A percentile compares a stretch with the other conserved stretches of the same genome.
These are phyloP conservation scores for Colletotrichum magnum DNA, from an alignment of 2,329 filamentous ascomycete species.

Conservation along the genomic window DNA sequence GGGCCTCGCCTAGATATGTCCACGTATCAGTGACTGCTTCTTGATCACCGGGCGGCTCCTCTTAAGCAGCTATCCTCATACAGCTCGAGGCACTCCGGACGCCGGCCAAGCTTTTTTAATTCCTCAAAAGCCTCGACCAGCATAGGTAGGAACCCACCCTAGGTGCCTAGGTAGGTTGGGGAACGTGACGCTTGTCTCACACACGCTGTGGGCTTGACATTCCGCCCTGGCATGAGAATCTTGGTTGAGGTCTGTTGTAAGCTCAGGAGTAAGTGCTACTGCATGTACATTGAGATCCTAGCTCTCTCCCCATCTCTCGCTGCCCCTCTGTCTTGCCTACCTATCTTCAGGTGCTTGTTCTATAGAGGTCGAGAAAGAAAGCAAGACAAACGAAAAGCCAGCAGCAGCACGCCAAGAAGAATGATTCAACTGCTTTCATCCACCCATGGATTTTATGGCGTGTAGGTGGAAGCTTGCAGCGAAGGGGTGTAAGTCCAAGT, in stretches of 20 bases:
- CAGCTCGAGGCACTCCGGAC: neutral
- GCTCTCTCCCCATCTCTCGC: neutral
- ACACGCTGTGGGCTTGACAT: slow-evolving; percentile 15
- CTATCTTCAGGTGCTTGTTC: slow-evolving; percentile 11
- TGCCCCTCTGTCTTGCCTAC: slow-evolving; percentile 13
- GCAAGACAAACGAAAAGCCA: slow-evolving; percentile 12
- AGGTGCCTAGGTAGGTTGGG: neutral
- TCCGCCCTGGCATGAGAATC: slow-evolving; percentile 23
- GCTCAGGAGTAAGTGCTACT: neutral
- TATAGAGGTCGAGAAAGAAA: neutral
- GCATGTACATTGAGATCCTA: no score
- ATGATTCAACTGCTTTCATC: slow-evolving; percentile 25
- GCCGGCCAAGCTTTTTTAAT: slow-evolving; percentile 9
- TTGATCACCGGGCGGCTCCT: neutral
- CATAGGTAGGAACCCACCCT: slow-evolving; percentile 14
- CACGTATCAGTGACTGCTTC: slow-evolving; percentile 14
- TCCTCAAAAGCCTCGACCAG: neutral
- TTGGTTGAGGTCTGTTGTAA: slow-evolving; percentile 20
- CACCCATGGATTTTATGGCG: slow-evolving; percentile 1
- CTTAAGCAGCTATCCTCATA: slow-evolving; percentile 25
- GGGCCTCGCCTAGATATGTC: slow-evolving; percentile 13
- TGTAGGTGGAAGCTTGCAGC: slow-evolving; percentile 31
- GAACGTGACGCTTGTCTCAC: slow-evolving; percentile 37
- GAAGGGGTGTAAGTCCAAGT: slow-evolving; percentile 19
- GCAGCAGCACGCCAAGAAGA: slow-evolving; percentile 22